A percentile compares a stretch with the other conserved stretches of the same genome.
Conservation (phyloP, 148 eudicot species). For the Rhododendron mucronatum region DNA sequence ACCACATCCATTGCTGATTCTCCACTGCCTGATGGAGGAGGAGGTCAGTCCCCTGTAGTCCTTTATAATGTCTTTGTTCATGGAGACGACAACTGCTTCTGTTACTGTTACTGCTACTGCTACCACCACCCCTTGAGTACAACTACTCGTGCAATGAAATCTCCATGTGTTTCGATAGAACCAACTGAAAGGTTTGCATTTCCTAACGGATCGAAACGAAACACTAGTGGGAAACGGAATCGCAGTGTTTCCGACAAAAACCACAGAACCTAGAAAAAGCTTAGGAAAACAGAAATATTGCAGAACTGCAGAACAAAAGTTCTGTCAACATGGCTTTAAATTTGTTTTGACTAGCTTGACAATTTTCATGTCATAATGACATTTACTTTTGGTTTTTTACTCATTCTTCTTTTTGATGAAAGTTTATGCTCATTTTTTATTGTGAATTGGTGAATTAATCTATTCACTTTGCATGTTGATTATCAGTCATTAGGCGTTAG, state of each 20-base stretch:
- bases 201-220: neutral
- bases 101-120: neutral
- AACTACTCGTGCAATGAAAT: neutral
- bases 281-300: neutral
- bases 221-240: neutral
- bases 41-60: slow-evolving; percentile 58
- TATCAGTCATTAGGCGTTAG: neutral
- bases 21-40: slow-evolving; percentile 81
- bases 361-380: neutral
- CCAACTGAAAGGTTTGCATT: neutral
- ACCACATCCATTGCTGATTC: slow-evolving; percentile 36
- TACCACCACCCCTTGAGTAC: neutral
- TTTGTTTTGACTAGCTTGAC: neutral
- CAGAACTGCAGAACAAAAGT: neutral
- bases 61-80: neutral
- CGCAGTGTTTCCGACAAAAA: neutral
- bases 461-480: neutral
- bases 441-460: neutral
- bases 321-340: neutral
- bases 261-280: neutral
- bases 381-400: neutral
- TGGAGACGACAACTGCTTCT: neutral
- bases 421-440: neutral
- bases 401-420: neutral
- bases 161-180: neutral